Percentiles rank a stretch among this genome's conserved stretches.
These are phyloP conservation scores for Lactarius hengduanensis DNA, from an alignment of 768 basidiomycete genomes.

Conservation along the genomic window DNA sequence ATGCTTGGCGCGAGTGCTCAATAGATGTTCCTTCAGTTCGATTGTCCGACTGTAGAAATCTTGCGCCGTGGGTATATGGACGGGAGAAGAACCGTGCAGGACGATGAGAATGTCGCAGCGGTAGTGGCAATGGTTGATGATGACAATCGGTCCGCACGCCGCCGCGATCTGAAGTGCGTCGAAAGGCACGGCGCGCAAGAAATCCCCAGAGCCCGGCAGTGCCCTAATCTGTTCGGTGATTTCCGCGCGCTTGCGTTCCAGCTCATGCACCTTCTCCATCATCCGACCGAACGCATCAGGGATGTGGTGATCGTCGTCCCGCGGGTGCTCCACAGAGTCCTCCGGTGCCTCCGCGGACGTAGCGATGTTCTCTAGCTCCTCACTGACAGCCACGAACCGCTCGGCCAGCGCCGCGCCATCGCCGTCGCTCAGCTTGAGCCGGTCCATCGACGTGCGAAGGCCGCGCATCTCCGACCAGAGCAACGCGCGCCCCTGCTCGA, in stretches of 20 bases:
- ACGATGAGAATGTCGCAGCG: conserved; percentile 25
- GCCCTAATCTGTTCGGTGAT: conserved; percentile 4
- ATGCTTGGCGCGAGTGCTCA: conserved; percentile 1
- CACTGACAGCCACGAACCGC: conserved; percentile 1
- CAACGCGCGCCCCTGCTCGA: conserved; percentile 22
- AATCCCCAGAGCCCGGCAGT: conserved; percentile 8
- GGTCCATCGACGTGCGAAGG: conserved; percentile 21
- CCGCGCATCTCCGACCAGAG: conserved; percentile 27
- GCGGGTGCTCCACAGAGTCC: background rate
- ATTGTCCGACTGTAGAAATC: background rate
- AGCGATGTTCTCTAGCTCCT: conserved; percentile 6
- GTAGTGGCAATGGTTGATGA: conserved; percentile 14
- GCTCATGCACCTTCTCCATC: background rate
- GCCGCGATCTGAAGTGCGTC: conserved; percentile 10
- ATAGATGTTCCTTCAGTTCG: conserved; percentile 1
- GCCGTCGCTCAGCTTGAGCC: conserved; percentile 5
- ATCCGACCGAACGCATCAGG: conserved; percentile 7
- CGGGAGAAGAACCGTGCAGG: background rate
- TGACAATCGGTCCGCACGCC: conserved; percentile 12
- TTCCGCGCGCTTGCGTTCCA: conserved; percentile 4
- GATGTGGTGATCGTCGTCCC: background rate
- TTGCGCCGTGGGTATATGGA: conserved; percentile 12
- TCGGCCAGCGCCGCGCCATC: conserved; percentile 10
- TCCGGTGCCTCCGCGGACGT: background rate
- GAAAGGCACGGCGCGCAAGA: conserved; percentile 13